Conservation (phyloP, 2,329 filamentous ascomycete species). For the Xylariaceae sp. region DNA sequence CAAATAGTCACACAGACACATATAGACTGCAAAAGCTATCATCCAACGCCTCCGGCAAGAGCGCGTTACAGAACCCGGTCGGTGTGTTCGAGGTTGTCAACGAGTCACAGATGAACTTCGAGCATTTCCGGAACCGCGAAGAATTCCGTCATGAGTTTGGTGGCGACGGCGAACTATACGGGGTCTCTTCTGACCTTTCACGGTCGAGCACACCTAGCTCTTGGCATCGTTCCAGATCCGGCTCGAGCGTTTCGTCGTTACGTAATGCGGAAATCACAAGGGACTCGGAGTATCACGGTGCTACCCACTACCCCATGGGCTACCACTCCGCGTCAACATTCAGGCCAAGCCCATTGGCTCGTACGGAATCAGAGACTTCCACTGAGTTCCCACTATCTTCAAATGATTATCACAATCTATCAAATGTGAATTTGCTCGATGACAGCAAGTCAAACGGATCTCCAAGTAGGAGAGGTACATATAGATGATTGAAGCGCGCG, state of each 20-base stretch:
- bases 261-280: neutral
- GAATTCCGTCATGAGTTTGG: conserved; percentile 84
- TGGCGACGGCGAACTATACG: conserved; percentile 62
- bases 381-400: neutral
- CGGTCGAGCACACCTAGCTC: conserved; percentile 59
- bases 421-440: conserved; percentile 14
- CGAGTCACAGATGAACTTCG: neutral
- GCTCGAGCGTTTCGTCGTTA: conserved; percentile 3
- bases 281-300: conserved; percentile 12
- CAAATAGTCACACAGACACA: conserved; percentile 75
- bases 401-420: conserved; percentile 4
- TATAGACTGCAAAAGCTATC: conserved; percentile 75
- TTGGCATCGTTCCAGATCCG: conserved; percentile 21
- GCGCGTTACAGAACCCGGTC: conserved; percentile 10
- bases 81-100: neutral
- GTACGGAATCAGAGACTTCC: conserved; percentile 10
- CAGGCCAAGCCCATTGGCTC: conserved; percentile 4
- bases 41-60: conserved; percentile 42
- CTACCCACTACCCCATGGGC: conserved; percentile 17
- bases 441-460: neutral
- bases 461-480: neutral
- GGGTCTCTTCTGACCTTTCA: conserved; percentile 52
- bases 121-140: conserved; percentile 74
- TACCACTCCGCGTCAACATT: conserved; percentile 17
- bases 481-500: no score